A percentile compares a stretch with the other conserved stretches of the same genome.
Evolutionary conservation across 2,329 filamentous ascomycete species (phyloP).

Genomic region (Cordyceps javanica): DNA sequence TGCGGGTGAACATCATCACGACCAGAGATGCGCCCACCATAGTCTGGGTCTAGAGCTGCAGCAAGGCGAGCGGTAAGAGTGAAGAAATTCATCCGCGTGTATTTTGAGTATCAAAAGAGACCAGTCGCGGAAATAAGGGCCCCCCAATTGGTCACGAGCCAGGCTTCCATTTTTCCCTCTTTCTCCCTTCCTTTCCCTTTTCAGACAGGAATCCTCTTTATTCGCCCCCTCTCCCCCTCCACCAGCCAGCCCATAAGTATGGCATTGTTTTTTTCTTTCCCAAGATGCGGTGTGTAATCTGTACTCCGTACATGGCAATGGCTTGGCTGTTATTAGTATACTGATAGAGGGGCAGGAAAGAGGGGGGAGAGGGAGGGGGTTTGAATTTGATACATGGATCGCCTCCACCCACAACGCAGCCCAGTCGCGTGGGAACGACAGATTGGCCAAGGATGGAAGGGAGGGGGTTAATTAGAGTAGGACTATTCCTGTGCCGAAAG

Average conservation of each 20-base stretch:
- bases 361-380: not conserved
- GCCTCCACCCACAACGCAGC: not conserved
- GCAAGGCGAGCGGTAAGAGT: no score
- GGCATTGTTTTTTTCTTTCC: not conserved
- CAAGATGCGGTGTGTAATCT: not conserved
- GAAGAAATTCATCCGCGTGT: no score
- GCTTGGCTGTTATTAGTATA: not conserved
- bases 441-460: not conserved
- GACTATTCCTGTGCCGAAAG: not conserved
- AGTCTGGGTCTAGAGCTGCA: no score
- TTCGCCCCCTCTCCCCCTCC: not conserved
- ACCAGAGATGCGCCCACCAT: no score
- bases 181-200: not conserved
- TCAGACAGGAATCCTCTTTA: not conserved
- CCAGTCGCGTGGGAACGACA: slow-evolving; percentile 8
- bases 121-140: not conserved
- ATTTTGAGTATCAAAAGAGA: not conserved
- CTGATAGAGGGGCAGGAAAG: not conserved
- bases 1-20: no score
- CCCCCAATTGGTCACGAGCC: not conserved
- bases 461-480: not conserved
- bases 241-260: no score
- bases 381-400: not conserved
- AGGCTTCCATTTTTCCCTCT: not conserved
- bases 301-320: no score